Evolutionary conservation across 352 stramenopile genomes (phyloP), one percentile per base, ranked within the genome.

Genomic region (Globisporangium orthogonon): DNA sequence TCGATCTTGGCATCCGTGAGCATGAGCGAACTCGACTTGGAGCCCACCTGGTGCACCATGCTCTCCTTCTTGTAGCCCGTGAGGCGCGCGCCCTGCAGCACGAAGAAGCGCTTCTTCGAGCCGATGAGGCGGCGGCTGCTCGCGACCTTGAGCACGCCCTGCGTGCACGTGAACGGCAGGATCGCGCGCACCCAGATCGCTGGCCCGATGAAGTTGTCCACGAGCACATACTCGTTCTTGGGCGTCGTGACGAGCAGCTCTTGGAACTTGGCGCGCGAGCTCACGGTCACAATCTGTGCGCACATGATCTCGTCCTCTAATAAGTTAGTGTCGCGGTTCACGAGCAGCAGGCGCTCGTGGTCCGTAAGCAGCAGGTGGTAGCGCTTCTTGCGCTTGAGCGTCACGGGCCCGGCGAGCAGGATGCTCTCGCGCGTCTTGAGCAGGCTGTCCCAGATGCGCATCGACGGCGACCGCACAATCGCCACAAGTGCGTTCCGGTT

Each of bases 301-400:
- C 83, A 91, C 76, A 94, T 89, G 68, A 94, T 83, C 66, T 94
- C 83, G 64, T 94, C 83, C 56, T 94, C 83, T 67, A 94, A 77
- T 76, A 89, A 77, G 69, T 94, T 94, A 66, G 81, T 89, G 52
- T 89, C 82, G 66, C 89, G 89, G 76, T 94, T 94, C 60, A 94
- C 76, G 69, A 94, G 89, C 33, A 94, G 67, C 52, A 94, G 67
- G 11, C 83, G 83, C 64, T 94, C 83, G 66, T 94, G 81, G 59
- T 91, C 79, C 40, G 83, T 94, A 43, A 94, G 73, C 52, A 94
- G 63, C 58, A 94, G 52, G 58, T 94, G 83, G 62, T 86, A 94
- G 23, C 79, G 77, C 57, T 91, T 91, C 68, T 94, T 94, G 65
- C 81, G 81, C 68, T 90, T 90, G 35, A 87, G 65, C 23, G 83